These are phyloP conservation scores for Ustilaginoidea virens DNA, from an alignment of 2,329 filamentous ascomycete species.

Conservation along the genomic window DNA sequence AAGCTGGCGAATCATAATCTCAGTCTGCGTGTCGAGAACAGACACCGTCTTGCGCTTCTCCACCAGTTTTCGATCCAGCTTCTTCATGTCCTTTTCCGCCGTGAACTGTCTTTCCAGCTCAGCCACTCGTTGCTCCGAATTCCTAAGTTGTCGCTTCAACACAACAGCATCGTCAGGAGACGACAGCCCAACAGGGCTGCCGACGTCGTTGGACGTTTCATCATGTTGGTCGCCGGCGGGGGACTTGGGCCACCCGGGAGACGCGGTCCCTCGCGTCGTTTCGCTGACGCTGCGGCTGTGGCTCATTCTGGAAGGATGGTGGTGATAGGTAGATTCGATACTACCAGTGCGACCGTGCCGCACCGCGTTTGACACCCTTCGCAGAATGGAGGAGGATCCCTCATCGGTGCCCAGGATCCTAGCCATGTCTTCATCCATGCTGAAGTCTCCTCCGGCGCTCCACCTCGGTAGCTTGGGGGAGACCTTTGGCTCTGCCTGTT, in stretches of 20 bases:
- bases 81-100: conserved; percentile 50
- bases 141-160: conserved; percentile 61
- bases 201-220: conserved; percentile 39
- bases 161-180: conserved; percentile 50
- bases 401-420: conserved; percentile 72
- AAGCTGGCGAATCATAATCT: conserved; percentile 86
- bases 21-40: conserved; percentile 81
- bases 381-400: conserved; percentile 63
- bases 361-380: conserved; percentile 83
- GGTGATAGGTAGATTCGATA: conserved; percentile 36
- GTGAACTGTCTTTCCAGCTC: conserved; percentile 72
- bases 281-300: conserved; percentile 51
- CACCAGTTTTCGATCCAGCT: conserved; percentile 71
- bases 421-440: conserved; percentile 90
- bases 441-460: conserved; percentile 76
- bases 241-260: conserved; percentile 56
- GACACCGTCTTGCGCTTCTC: conserved; percentile 96
- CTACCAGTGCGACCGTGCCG: conserved; percentile 85
- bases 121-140: conserved; percentile 68
- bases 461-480: conserved; percentile 57
- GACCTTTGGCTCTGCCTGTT: conserved; percentile 26
- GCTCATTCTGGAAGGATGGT: conserved; percentile 22
- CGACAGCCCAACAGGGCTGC: conserved; percentile 53
- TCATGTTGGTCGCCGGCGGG: conserved; percentile 42
- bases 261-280: conserved; percentile 47